These are phyloP conservation scores for Ustilago sp. DNA, from an alignment of 1,284 basidiomycete species.

Conservation along the genomic window DNA sequence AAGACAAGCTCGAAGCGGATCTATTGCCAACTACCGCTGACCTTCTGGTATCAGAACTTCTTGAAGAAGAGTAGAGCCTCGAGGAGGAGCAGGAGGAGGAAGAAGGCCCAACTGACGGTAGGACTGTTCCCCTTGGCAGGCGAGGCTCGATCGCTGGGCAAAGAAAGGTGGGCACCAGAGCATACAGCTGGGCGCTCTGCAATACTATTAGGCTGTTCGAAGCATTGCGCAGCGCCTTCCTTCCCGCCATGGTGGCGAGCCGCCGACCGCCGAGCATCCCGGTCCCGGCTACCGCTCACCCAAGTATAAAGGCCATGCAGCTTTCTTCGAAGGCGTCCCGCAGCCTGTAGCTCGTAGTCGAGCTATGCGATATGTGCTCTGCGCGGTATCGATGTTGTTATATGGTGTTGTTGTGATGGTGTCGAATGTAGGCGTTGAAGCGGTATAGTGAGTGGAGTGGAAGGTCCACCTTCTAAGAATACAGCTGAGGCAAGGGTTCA, in stretches of 20 bases:
- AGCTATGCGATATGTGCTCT: not conserved
- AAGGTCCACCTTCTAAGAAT: not conserved
- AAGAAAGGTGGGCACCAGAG: constrained; percentile 22
- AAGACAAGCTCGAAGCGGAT: not conserved
- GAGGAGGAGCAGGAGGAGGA: not conserved
- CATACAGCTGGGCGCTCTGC: constrained; percentile 2
- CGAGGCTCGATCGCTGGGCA: constrained; percentile 24
- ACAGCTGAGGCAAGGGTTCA: constrained; percentile 26
- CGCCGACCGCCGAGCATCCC: constrained; percentile 37
- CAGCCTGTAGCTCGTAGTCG: not conserved
- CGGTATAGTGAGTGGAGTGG: not conserved
- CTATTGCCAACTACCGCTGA: not conserved
- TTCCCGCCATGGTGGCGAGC: constrained; percentile 20
- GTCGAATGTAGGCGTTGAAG: not conserved
- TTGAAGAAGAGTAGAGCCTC: not conserved
- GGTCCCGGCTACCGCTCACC: constrained; percentile 27
- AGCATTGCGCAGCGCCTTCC: constrained; percentile 4
- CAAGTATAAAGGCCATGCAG: constrained; percentile 28
- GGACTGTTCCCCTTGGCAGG: not conserved
- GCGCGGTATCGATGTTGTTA: too few relatives aligned
- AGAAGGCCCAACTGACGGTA: constrained; percentile 9
- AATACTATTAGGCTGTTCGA: not conserved
- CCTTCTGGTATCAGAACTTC: not conserved
- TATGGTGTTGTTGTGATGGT: not conserved
- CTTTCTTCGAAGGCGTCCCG: not conserved